A percentile compares a stretch with the other conserved stretches of the same genome.
These are phyloP conservation scores for Spathaspora girioi DNA, from an alignment of 805 yeast genomes.

Conservation along the genomic window DNA sequence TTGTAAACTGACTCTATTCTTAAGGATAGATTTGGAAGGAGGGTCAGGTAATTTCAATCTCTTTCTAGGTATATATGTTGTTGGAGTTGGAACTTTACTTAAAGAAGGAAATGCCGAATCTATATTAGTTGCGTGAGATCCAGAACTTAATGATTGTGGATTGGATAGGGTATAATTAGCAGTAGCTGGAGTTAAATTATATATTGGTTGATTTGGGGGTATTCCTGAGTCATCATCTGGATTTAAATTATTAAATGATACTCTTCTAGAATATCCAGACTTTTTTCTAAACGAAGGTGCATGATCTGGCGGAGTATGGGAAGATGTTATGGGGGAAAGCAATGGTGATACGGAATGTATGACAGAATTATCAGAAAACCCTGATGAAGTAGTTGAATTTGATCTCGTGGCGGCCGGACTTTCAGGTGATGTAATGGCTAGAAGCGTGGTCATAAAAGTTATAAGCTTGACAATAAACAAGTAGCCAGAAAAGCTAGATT, in stretches of 20 bases:
- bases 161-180: neutral
- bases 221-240: constrained; percentile 15
- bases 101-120: neutral
- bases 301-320: neutral
- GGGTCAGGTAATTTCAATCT: constrained; percentile 20
- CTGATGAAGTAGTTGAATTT: neutral
- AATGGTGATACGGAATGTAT: neutral
- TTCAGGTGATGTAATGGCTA: neutral
- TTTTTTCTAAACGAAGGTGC: neutral
- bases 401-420: neutral
- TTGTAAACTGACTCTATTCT: constrained; percentile 29
- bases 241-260: constrained; percentile 41
- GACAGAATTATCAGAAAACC: neutral
- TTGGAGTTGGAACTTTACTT: neutral
- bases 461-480: neutral
- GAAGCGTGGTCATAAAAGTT: neutral
- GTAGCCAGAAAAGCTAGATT: neutral
- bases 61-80: constrained; percentile 8
- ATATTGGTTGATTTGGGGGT: constrained; percentile 3
- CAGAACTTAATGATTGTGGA: constrained; percentile 2
- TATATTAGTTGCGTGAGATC: neutral
- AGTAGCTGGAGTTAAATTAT: neutral
- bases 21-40: constrained; percentile 37
- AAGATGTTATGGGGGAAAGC: neutral
- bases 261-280: constrained; percentile 26